These are phyloP conservation scores for Mikania micrantha DNA, from an alignment of 129 eudicot genomes.

Conservation along the genomic window DNA sequence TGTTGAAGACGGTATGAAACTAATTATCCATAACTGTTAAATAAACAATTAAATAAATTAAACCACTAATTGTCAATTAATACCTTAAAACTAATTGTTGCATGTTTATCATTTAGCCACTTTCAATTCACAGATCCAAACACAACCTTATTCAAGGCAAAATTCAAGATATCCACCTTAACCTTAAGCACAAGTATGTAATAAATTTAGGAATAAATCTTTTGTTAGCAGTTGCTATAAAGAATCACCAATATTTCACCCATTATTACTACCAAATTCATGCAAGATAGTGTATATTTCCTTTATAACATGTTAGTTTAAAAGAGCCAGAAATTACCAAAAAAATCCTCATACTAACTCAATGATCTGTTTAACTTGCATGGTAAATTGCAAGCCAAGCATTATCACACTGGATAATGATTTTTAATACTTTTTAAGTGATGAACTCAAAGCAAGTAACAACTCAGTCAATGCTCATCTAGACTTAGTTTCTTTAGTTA, in stretches of 20 bases:
- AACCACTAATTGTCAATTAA: too few species aligned
- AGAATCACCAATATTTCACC: conserved; percentile 72
- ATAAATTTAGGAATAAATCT: too few species aligned
- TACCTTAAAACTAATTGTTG: too few species aligned
- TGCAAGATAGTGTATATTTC: conserved; percentile 23
- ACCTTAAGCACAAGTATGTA: too few species aligned
- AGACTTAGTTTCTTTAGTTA: conserved; percentile 64
- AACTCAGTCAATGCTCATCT: conserved; percentile 40
- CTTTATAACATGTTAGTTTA: neutral
- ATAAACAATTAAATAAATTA: too few species aligned
- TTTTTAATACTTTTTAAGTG: neutral
- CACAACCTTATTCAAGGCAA: too few species aligned
- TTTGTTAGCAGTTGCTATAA: too few species aligned
- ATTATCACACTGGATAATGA: neutral
- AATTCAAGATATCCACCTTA: too few species aligned
- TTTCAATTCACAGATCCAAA: too few species aligned
- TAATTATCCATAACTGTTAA: too few species aligned
- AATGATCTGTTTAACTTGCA: neutral
- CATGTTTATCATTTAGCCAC: too few species aligned
- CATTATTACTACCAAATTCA: conserved; percentile 89
- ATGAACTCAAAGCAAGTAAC: conserved; percentile 6
- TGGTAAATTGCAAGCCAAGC: neutral
- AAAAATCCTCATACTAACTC: neutral
- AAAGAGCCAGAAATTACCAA: neutral
- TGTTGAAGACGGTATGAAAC: too few species aligned